A percentile compares a stretch with the other conserved stretches of the same genome.
phyloP scores from a whole-genome alignment of 352 stramenopile species.

The Phytopythium sindhum region DNA sequence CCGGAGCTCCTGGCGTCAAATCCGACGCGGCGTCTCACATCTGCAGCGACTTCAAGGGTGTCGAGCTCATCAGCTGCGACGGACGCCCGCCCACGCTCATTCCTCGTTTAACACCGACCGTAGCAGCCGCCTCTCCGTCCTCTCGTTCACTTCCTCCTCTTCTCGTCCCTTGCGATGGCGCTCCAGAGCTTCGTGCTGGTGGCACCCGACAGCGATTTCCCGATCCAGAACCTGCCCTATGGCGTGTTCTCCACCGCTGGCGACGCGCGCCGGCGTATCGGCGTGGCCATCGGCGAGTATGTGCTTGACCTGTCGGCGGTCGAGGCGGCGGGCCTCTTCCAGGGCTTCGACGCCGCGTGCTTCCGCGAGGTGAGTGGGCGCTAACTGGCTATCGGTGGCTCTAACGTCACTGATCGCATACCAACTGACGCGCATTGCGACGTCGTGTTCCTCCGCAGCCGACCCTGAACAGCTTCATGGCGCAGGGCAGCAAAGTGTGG shows the following conservation, averaged over 20 bases:
- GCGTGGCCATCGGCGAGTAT: constrained; percentile 80
- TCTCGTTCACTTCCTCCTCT: no score
- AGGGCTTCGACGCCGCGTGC: constrained; percentile 71
- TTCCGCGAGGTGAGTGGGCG: constrained; percentile 50
- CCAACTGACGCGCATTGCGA: neutral
- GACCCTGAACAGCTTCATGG: constrained; percentile 94
- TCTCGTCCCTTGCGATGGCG: constrained; percentile 7
- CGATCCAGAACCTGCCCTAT: constrained; percentile 95
- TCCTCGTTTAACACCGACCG: neutral
- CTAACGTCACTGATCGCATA: neutral
- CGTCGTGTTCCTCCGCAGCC: constrained; percentile 21
- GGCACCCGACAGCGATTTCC: constrained; percentile 81
- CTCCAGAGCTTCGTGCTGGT: constrained; percentile 64
- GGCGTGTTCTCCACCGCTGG: constrained; percentile 88
- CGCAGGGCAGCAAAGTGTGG: constrained; percentile 85
- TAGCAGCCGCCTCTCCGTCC: no score
- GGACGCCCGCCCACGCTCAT: neutral
- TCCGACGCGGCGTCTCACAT: neutral
- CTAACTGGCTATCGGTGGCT: no score
- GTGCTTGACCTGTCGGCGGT: constrained; percentile 90
- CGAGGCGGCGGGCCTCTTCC: constrained; percentile 87
- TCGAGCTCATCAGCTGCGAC: neutral
- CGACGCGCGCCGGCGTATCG: constrained; percentile 65
- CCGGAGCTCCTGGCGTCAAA: neutral
- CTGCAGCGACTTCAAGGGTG: neutral